Base-by-base conservation (phyloP, 352 stramenopile species). In the Phytophthora syringae region DNA sequence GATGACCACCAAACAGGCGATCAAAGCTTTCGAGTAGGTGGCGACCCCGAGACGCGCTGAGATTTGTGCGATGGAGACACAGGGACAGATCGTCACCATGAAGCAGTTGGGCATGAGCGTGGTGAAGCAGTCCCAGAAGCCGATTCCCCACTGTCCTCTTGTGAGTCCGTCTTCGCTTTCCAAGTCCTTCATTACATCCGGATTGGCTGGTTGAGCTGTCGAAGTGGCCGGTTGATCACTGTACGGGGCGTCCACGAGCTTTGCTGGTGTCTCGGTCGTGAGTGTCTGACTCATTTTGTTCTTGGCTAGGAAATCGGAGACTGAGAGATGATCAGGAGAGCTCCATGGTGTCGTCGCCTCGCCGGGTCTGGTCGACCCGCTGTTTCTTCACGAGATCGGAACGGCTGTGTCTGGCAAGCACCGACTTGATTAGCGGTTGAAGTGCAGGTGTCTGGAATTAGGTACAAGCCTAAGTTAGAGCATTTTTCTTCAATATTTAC, bases 21-120 rank as follows among this genome's bases (percentile, higher is more conserved):
- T 50, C 21, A 71, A 53, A 40, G 67, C 54, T 22, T 62, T 70
- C 16, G 57, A 64, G 66, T 72, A 84, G 21, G 69, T 56, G 22
- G 66, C 68, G 25, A 84, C 59, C 12, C 74, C 76, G 5, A 89
- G 65, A 2, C 77, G 67, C 2, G 66, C 24, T 7, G 65, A 62
- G 43, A 80, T 77, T 47, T 89, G 77, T 7, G 80, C 75, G 18
- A 83, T 37, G 9, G 72, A 75, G 20, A 88, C 20, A 49, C 79
- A 88, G 25, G 79, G 64, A 53, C 75, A 84, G 58, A 63, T 77
- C 50, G 55, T 75, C 18, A 65, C 60, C 72, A 84, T 79, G 52
- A 80, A 57, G 24, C 60, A 68, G 66, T 89, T 89, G 25, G 80
- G 77, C 52, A 82, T 66, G 34, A 75, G 64, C 25, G 72, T 55